Evolutionary conservation across 495 filamentous ascomycete species (phyloP), one percentile per base, ranked within the genome.

Genomic region (Daldinia grandis): DNA sequence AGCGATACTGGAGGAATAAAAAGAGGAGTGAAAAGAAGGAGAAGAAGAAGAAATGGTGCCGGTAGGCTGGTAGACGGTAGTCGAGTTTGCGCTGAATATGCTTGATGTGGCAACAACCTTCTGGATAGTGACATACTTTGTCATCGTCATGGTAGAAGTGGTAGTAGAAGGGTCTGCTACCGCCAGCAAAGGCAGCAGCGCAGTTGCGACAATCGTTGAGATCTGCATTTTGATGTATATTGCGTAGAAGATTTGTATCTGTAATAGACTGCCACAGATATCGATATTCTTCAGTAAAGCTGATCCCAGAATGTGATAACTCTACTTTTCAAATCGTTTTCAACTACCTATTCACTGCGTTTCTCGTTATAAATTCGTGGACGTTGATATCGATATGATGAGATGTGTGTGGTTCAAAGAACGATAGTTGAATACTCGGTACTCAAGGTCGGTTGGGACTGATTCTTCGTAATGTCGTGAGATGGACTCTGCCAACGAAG

Each of bases 401-500:
- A 61, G 27, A 74, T 68, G 70, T 64, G 53, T 17, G 77, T 69
- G 35, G 38, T 53, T 69, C 68, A 78, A 78, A 63, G 79, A 81
- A 76, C 79, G 76, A 72, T 65, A 67, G 65, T 76, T 78, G 78
- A 81, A 81, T 76, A 82, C 77, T 78, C 79, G 73, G 76, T 83
- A 81, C 72, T 79, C 81, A 78, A 76, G 71, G 66, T 74, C 63
- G 68, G 53, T 60, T 35, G n/a, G 17, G 56, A 42, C 37, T 28
- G n/a, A 49, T 58, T 74, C 69, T 72, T 74, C 64, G 72, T 74
- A 73, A 78, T 67, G 57, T 74, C 74, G 71, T 70, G 64, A 68
- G 50, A 57, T 76, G 83, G 82, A 85, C 84, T 86, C 82, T 86
- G 84, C 84, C 83, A 86, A 86, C 84, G 84, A 84, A 85, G 83